Conservation (phyloP, 106 monocot genomes). For the Cymbidium sinense region DNA sequence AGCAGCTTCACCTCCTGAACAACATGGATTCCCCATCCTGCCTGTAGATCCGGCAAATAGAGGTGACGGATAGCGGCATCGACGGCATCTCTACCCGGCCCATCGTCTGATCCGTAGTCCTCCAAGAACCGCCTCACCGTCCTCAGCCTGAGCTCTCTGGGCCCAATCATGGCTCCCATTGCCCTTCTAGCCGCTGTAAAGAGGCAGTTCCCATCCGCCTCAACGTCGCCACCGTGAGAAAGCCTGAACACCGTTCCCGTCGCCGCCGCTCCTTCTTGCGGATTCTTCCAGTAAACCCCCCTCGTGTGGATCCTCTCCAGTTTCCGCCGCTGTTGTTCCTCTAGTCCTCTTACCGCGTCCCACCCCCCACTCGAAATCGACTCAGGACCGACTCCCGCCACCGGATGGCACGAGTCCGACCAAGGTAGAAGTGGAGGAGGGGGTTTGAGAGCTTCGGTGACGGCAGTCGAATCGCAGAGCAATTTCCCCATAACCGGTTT, state of each 20-base stretch:
- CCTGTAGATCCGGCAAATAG: conserved; percentile 56
- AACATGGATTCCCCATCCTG: conserved; percentile 63
- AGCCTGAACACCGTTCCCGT: conserved; percentile 13
- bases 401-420: background rate
- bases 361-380: conserved; percentile 8
- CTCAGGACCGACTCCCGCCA: conserved; percentile 4
- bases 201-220: conserved; percentile 60
- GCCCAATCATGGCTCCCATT: conserved; percentile 21
- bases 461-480: conserved; percentile 14
- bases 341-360: conserved; percentile 17
- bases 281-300: conserved; percentile 26
- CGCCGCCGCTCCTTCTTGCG: background rate
- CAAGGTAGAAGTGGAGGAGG: conserved; percentile 11
- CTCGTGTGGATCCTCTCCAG: conserved; percentile 13
- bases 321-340: conserved; percentile 21
- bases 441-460: conserved; percentile 15
- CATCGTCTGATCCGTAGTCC: conserved; percentile 21
- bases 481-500: conserved; percentile 15
- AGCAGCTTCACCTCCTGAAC: conserved; percentile 65
- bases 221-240: conserved; percentile 40
- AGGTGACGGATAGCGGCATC: conserved; percentile 37
- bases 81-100: conserved; percentile 13
- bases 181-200: conserved; percentile 45
- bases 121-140: conserved; percentile 45
- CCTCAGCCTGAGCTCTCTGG: conserved; percentile 39